Evolutionary conservation across 352 stramenopile species (phyloP).

Genomic region (Globisporangium nagaii): DNA sequence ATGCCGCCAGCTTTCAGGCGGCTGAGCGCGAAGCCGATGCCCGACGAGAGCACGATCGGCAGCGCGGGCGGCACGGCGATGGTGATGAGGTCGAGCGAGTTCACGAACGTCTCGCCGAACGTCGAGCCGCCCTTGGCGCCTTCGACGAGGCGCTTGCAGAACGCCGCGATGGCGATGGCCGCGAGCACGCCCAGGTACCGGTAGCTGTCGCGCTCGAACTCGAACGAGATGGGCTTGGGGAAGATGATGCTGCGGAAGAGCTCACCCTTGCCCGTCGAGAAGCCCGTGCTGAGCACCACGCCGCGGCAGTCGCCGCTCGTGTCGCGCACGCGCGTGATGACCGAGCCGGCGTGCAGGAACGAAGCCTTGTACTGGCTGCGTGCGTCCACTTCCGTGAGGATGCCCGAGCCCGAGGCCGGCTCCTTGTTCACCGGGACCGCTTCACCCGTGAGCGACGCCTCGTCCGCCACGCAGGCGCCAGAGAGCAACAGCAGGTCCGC

Average conservation of each 20-base stretch:
- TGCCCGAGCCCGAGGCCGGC: slow-evolving; percentile 6
- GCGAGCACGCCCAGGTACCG: slow-evolving; percentile 39
- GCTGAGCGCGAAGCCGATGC: slow-evolving; percentile 44
- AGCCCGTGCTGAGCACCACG: slow-evolving; percentile 53
- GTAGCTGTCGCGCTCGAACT: slow-evolving; percentile 66
- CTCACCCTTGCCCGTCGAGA: slow-evolving; percentile 66
- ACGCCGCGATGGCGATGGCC: slow-evolving; percentile 3
- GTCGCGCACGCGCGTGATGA: slow-evolving; percentile 13
- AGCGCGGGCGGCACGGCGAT: slow-evolving; percentile 47
- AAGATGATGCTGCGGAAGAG: slow-evolving; percentile 66
- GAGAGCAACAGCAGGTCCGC: slow-evolving; percentile 54
- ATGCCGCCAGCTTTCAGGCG: slow-evolving; percentile 35
- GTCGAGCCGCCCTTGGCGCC: slow-evolving; percentile 20
- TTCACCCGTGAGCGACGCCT: slow-evolving; percentile 68
- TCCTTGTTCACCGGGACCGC: slow-evolving; percentile 74
- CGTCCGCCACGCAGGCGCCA: slow-evolving; percentile 61
- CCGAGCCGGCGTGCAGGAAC: slow-evolving; percentile 53
- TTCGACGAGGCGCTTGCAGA: slow-evolving; percentile 33
- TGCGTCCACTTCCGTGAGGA: slow-evolving; percentile 23
- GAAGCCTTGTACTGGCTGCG: slow-evolving; percentile 35
- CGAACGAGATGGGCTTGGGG: slow-evolving; percentile 41
- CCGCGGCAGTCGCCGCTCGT: slow-evolving; percentile 20
- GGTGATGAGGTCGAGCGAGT: slow-evolving; percentile 51
- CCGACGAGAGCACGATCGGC: slow-evolving; percentile 46
- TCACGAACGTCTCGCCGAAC: slow-evolving; percentile 2